Base-by-base conservation (phyloP, 805 yeast genomes). In the Yarrowia porcina region DNA sequence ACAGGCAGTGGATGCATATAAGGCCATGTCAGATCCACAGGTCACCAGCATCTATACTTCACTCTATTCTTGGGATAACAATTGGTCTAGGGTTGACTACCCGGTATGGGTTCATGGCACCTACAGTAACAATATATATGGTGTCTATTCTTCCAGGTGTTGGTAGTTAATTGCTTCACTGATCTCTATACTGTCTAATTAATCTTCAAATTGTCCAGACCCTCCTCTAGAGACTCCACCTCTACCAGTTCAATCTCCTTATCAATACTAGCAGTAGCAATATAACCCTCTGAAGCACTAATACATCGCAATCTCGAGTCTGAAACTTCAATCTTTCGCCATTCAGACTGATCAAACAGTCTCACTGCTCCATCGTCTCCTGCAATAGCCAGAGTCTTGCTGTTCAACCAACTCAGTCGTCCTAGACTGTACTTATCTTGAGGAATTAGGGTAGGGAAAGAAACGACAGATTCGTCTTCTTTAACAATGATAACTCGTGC, bases 361-460 rank as follows among this genome's bases (percentile, higher is more conserved):
- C 61, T 12, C 20, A 56, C 61, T 3, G 36, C 18, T 3, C 61
- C 61, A n/a, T 56, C 61, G 15, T 56, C 61, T 27, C 61, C 61
- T 9, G 61, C 49, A 18, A 56, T 15, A 15, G 49, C 61, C 5
- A 56, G 38, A 18, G 30, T 56, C 27, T 25, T 27, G 3, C 4
- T 8, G n/a, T 56, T 21, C 17, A 38, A 11, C 61, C 61, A 56
- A 12, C 38, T 30, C 13, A 56, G 35, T 2, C 61, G 47, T 28
- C 49, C 49, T 5, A 39, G 45, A 41, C 49, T 39, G 61, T 56
- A 56, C 11, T 56, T 56, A 38, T 56, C 61, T 15, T 56, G 61
- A 8, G 61, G 61, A 27, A 56, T 56, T 8, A 39, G 35, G 7
- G 61, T 56, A 27, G 61, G 38, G 28, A 35, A 39, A 6, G 61